phyloP scores from a whole-genome alignment of 2,329 filamentous ascomycete species.

The Fonsecaea monophora region DNA sequence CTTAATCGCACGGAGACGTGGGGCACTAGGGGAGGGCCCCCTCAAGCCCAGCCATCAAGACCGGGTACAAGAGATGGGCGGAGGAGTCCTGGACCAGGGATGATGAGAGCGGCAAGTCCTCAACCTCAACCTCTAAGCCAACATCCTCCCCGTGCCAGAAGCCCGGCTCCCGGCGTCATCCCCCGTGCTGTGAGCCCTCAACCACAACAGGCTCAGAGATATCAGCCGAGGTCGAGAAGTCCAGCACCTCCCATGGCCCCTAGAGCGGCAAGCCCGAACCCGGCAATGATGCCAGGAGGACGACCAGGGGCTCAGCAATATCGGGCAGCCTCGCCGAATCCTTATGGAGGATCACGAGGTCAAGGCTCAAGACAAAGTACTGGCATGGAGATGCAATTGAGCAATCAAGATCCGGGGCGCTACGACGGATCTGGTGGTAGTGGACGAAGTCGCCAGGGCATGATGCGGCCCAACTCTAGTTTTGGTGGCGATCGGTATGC shows the following conservation, averaged over 20 bases:
- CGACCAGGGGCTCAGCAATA: slow-evolving; percentile 22
- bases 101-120: slow-evolving; percentile 34
- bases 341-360: slow-evolving; percentile 45
- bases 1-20: slow-evolving; percentile 92
- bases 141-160: slow-evolving; percentile 31
- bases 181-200: slow-evolving; percentile 38
- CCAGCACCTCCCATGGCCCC: slow-evolving; percentile 31
- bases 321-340: slow-evolving; percentile 43
- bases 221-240: slow-evolving; percentile 33
- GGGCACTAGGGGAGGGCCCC: slow-evolving; percentile 42
- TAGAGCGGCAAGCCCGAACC: slow-evolving; percentile 16
- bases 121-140: slow-evolving; percentile 31
- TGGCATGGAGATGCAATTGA: slow-evolving; percentile 73
- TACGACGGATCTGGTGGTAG: slow-evolving; percentile 58
- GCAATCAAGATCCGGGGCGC: slow-evolving; percentile 57
- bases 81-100: slow-evolving; percentile 36
- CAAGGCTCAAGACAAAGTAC: slow-evolving; percentile 40
- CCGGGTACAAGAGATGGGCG: slow-evolving; percentile 37
- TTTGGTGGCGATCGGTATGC: slow-evolving; percentile 57
- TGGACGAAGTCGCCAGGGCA: slow-evolving; percentile 60
- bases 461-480: slow-evolving; percentile 58
- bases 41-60: slow-evolving; percentile 31
- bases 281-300: slow-evolving; percentile 30
- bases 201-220: slow-evolving; percentile 27
- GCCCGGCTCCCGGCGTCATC: slow-evolving; percentile 35